phyloP scores from a whole-genome alignment of 257 asterid genomes.

The Lycium barbarum region DNA sequence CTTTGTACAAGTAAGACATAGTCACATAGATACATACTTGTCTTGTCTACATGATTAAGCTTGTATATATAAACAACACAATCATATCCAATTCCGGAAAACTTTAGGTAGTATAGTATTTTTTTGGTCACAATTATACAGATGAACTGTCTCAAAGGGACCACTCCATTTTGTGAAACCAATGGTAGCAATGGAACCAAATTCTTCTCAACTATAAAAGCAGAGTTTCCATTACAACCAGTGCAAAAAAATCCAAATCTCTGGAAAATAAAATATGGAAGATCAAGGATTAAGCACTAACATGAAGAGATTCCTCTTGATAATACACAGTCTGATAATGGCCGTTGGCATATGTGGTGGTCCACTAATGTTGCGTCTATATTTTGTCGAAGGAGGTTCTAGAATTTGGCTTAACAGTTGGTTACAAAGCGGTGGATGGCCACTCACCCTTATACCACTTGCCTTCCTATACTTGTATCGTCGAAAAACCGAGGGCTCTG shows the following conservation, averaged over 20 bases:
- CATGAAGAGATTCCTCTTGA: background rate
- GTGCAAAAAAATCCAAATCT: background rate
- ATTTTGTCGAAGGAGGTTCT: background rate
- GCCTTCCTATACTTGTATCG: background rate
- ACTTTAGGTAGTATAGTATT: no score
- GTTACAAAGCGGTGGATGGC: background rate
- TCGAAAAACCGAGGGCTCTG: background rate
- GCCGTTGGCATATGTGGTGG: background rate
- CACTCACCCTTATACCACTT: background rate
- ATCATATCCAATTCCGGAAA: background rate
- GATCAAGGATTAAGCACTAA: background rate
- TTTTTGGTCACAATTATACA: no score
- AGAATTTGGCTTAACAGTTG: background rate
- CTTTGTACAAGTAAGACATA: no score
- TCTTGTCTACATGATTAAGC: background rate
- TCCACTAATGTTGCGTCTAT: background rate
- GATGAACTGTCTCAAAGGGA: background rate
- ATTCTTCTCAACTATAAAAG: constrained; percentile 6
- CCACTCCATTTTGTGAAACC: background rate
- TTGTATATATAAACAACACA: background rate
- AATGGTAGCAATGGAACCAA: background rate
- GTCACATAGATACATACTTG: background rate
- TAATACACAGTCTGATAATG: background rate
- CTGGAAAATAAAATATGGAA: background rate
- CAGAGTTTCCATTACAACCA: background rate